A percentile compares a stretch with the other conserved stretches of the same genome.
These are phyloP conservation scores for Stenogyne calaminthoides DNA, from an alignment of 305 asterid species.

Conservation along the genomic window DNA sequence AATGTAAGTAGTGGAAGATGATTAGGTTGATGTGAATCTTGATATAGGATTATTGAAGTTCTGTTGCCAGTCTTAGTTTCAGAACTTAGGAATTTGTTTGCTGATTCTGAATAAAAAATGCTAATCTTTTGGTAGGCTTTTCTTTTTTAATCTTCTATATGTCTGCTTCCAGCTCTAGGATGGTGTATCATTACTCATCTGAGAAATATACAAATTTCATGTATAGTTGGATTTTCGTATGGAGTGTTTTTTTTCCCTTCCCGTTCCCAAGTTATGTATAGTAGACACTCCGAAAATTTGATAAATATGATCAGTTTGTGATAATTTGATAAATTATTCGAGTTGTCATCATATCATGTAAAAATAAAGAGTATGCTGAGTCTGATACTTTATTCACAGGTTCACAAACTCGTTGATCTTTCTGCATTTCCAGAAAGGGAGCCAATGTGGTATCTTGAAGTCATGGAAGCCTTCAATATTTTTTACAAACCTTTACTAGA, in stretches of 20 bases:
- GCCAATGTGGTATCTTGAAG: slow-evolving; percentile 96
- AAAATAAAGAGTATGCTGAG: background rate
- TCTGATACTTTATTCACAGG: slow-evolving; percentile 48
- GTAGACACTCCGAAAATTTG: slow-evolving; percentile 1
- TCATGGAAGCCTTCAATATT: slow-evolving; percentile 72
- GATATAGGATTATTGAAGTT: background rate
- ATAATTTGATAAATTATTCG: background rate
- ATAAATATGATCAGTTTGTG: background rate
- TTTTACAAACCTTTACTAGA: slow-evolving; percentile 60
- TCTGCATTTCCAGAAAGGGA: slow-evolving; percentile 77
- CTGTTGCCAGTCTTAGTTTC: background rate
- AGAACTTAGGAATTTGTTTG: background rate
- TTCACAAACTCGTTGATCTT: slow-evolving; percentile 83
- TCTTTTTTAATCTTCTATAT: background rate
- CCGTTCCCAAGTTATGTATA: background rate
- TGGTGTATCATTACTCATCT: background rate
- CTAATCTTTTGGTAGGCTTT: too few species aligned
- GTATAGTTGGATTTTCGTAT: background rate
- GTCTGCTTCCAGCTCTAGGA: slow-evolving; percentile 4
- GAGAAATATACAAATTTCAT: background rate
- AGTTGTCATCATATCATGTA: background rate
- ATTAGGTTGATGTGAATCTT: background rate
- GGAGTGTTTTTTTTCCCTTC: background rate
- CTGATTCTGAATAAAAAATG: background rate
- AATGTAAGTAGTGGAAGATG: slow-evolving; percentile 7